Base-by-base conservation (phyloP, 345 rosid genomes). In the Arabidopsis thaliana region DNA sequence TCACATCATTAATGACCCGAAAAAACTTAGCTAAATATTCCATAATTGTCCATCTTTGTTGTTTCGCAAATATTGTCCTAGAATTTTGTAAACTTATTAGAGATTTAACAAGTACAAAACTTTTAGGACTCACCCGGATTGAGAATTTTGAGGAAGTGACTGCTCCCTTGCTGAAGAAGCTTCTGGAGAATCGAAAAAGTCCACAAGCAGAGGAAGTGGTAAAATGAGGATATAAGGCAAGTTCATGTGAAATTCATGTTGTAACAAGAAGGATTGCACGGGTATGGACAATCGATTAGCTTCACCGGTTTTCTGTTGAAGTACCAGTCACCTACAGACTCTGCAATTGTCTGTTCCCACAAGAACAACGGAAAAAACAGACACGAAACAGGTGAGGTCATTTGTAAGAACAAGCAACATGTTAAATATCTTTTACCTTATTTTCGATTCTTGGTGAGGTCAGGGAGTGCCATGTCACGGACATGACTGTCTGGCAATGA, bases 321-420 rank as follows among this genome's bases (percentile, higher is more conserved):
- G 80, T 85, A 92, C 99, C 97, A 94, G 74, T 91, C 96, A 40
- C 96, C 89, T 30, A 87, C 97, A 1, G 96, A 74, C 60, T 90
- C 91, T 61, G 97, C 97, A 64, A 92, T 90, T 10, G 89, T 90
- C 97, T 94, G 87, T 78, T 70, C 36, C 69, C 68, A 37, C 73
- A 30, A 36, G 38, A 36, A 59, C 14, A 36, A 59, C 41, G 41
- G 7, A 6, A 59, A 61, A 14, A 51, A 62, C 8, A 46, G 38
- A 50, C 61, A 48, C 3, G 2, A 51, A 61, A 25, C 10, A 0
- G 46, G n/a, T 71, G 24, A 71, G 30, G 24, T 70, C 45, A 37
- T 53, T 53, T 52, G 70, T 28, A 69, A 69, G 59, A 69, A 62
- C 40, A 77, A 63, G 66, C 20, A 70, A 71, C 24, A 28, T 5